A percentile compares a stretch with the other conserved stretches of the same genome.
These are phyloP conservation scores for Symbiotaphrina buchneri DNA, from an alignment of 495 filamentous ascomycete species.

Conservation along the genomic window DNA sequence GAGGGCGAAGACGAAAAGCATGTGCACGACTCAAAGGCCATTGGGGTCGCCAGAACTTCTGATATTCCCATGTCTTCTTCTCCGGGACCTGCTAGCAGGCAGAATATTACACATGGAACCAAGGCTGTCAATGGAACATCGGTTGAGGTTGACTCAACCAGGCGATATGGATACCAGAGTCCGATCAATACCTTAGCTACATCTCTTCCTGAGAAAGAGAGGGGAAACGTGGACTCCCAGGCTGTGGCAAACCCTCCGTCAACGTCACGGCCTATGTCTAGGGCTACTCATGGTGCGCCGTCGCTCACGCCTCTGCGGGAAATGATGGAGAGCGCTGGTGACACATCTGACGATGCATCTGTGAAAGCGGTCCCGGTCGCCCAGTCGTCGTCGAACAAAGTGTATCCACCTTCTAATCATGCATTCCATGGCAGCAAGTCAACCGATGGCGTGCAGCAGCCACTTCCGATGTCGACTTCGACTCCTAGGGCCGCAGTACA, in stretches of 20 bases:
- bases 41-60: constrained; percentile 1
- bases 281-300: constrained; percentile 7
- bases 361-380: constrained; percentile 2
- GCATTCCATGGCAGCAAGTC: neutral
- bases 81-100: no score
- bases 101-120: no score
- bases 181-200: no score
- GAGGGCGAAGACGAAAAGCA: neutral
- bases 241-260: no score
- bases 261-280: neutral
- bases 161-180: no score
- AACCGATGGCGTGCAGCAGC: neutral
- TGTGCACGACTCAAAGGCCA: no score
- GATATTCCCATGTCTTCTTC: neutral
- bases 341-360: constrained; percentile 14
- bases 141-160: no score
- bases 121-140: no score
- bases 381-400: neutral
- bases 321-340: constrained; percentile 13
- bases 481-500: constrained; percentile 21
- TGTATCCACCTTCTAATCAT: neutral
- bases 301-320: constrained; percentile 14
- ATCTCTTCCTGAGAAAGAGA: no score
- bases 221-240: no score
- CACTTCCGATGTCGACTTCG: constrained; percentile 10